Evolutionary conservation across 106 monocot genomes (phyloP), one percentile per base, ranked within the genome.

Genomic region (Allium sativum): DNA sequence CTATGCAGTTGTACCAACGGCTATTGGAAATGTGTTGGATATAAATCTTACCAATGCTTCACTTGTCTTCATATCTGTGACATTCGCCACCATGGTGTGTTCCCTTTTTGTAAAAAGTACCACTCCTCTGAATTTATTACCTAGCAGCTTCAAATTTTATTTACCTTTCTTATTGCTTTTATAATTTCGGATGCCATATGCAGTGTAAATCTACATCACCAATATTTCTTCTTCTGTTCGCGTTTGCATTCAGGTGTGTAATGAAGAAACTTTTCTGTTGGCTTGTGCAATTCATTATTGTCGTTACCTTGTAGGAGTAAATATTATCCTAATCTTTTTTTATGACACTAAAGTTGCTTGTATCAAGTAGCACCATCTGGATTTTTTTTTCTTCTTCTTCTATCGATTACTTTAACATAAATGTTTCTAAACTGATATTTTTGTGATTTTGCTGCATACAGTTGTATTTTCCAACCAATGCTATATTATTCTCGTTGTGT

Each of bases 141-240:
- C 41, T 10, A 18, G 52, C 40, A 17, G 12, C 10, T 48, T 52
- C 31, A 15, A 63, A 51, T 55, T 67, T 52, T 16, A 46, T 53
- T 44, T 48, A 31, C 31, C 31, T 31, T 31, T 31, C 1, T 31
- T 31, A 5, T 31, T 31, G 31, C 9, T 47, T 73, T 43, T 5
- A 50, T 19, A 40, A 19, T 45, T 56, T 66, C n/a, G 13, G 21
- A 42, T 12, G 68, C 66, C 70, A 67, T 68, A n/a, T 81, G 76
- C 94, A 95, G 94, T 95, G 94, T 71, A 95, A 95, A 84, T 95
- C 94, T 54, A 90, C 90, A 53, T 90, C 90, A 54, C 94, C 90
- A 56, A 90, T 95, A 81, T 95, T 95, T 76, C 86, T 95, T 58
- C 84, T 95, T 40, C 9, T 90, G 44, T 95, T 95, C 82, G 94